Conservation (phyloP, 2,329 filamentous ascomycete genomes). For the Grosmannia clavigera region DNA sequence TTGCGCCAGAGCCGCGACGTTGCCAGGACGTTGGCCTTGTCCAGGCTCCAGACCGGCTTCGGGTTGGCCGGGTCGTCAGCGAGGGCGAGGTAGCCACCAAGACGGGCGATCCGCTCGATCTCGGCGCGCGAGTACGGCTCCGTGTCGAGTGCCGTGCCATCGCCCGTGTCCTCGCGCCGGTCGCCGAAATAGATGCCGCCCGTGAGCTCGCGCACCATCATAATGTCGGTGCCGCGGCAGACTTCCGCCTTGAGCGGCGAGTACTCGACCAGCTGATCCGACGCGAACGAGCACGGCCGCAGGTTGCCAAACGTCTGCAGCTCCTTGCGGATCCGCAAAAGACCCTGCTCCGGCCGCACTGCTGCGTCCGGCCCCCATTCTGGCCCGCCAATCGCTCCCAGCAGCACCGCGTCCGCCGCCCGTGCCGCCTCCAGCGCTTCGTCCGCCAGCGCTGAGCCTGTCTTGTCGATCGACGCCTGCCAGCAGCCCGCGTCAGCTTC, state of each 20-base stretch:
- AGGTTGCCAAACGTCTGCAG: constrained; percentile 92
- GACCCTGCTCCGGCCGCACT: constrained; percentile 84
- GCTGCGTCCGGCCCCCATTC: constrained; percentile 77
- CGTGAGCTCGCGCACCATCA: constrained; percentile 83
- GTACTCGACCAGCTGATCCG: constrained; percentile 67
- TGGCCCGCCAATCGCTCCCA: constrained; percentile 91
- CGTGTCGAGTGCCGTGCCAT: constrained; percentile 65
- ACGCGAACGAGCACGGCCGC: constrained; percentile 89
- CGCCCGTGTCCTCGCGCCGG: constrained; percentile 65
- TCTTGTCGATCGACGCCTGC: constrained; percentile 78
- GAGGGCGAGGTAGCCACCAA: constrained; percentile 71
- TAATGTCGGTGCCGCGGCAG: constrained; percentile 80
- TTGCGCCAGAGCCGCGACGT: constrained; percentile 84
- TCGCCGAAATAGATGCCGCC: constrained; percentile 95
- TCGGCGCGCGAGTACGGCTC: constrained; percentile 77
- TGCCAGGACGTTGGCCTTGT: constrained; percentile 94
- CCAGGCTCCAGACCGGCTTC: constrained; percentile 66
- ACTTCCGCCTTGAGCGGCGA: constrained; percentile 81
- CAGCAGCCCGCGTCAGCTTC: too few relatives aligned
- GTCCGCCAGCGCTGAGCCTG: constrained; percentile 67
- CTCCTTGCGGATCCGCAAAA: constrained; percentile 84
- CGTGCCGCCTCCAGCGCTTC: constrained; percentile 74
- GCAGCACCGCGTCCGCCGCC: constrained; percentile 74
- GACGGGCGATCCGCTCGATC: constrained; percentile 75
- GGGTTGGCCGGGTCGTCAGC: constrained; percentile 47